Evolutionary conservation across 768 basidiomycete genomes (phyloP).

Genomic region (Pleurotus pulmonarius): DNA sequence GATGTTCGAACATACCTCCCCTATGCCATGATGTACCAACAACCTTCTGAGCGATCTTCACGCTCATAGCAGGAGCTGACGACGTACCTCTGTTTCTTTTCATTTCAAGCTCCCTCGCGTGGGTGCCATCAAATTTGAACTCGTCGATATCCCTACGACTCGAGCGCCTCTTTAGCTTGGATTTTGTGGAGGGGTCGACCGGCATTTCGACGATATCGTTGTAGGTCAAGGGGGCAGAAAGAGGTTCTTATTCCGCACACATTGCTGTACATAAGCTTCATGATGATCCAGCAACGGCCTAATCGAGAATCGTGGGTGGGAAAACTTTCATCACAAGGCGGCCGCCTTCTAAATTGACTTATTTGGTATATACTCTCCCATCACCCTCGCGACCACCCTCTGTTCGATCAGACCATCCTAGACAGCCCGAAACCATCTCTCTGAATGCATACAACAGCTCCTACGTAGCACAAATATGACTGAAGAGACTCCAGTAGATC

Average conservation of each 20-base stretch:
- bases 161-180: constrained; percentile 45
- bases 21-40: constrained; percentile 10
- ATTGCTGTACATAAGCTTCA: constrained; percentile 8
- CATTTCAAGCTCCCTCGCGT: constrained; percentile 66
- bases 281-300: constrained; percentile 4
- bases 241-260: constrained; percentile 6
- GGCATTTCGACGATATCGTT: constrained; percentile 37
- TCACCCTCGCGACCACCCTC: constrained; percentile 1
- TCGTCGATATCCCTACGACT: constrained; percentile 50
- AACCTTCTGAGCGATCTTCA: constrained; percentile 10
- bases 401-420: constrained; percentile 5
- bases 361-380: constrained; percentile 1
- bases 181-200: constrained; percentile 43
- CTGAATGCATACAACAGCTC: no score
- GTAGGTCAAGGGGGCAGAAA: neutral
- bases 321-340: constrained; percentile 4
- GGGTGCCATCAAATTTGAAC: constrained; percentile 44
- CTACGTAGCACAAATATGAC: no score
- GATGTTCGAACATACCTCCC: constrained; percentile 18
- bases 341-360: constrained; percentile 1
- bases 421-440: neutral
- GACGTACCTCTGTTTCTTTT: constrained; percentile 62
- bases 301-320: constrained; percentile 6
- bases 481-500: no score
- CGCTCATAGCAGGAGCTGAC: neutral